A percentile compares a stretch with the other conserved stretches of the same genome.
These are phyloP conservation scores for Teratosphaeria pseudoeucalypti DNA, from an alignment of 2,329 filamentous ascomycete species.

Conservation along the genomic window DNA sequence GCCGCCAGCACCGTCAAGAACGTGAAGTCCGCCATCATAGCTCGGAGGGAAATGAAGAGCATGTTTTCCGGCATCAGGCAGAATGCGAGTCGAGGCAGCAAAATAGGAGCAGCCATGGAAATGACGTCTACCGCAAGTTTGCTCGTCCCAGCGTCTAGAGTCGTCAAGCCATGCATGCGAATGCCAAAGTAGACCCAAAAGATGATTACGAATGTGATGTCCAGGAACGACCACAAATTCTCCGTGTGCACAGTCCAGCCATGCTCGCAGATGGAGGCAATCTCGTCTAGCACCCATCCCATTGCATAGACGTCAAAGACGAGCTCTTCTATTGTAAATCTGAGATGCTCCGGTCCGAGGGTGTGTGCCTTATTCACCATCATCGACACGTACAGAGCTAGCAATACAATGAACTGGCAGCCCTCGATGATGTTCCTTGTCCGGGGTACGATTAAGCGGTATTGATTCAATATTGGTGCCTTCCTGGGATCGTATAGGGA, in stretches of 20 bases:
- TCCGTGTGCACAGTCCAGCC: slow-evolving; percentile 74
- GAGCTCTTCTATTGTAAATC: slow-evolving; percentile 45
- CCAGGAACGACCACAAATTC: slow-evolving; percentile 80
- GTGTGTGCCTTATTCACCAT: slow-evolving; percentile 59
- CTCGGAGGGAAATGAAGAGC: slow-evolving; percentile 67
- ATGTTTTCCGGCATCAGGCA: slow-evolving; percentile 76
- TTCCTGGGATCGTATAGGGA: slow-evolving; percentile 68
- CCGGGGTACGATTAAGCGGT: slow-evolving; percentile 70
- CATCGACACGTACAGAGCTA: slow-evolving; percentile 58
- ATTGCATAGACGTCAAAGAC: slow-evolving; percentile 63
- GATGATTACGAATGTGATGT: slow-evolving; percentile 65
- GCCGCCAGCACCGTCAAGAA: slow-evolving; percentile 62
- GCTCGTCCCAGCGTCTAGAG: slow-evolving; percentile 26
- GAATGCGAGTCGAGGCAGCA: slow-evolving; percentile 71
- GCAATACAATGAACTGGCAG: slow-evolving; percentile 59
- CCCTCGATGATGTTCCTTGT: slow-evolving; percentile 68
- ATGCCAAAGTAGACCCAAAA: slow-evolving; percentile 59
- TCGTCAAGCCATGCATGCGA: slow-evolving; percentile 54
- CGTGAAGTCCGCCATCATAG: slow-evolving; percentile 82
- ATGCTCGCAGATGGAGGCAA: slow-evolving; percentile 67
- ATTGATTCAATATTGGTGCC: slow-evolving; percentile 71
- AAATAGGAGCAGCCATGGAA: slow-evolving; percentile 66
- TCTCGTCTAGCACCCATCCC: slow-evolving; percentile 70
- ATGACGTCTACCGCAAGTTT: slow-evolving; percentile 58
- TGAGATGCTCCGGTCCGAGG: slow-evolving; percentile 22